Evolutionary conservation across 169 alveolate species (phyloP).

Genomic region (Plasmodium ovale): DNA sequence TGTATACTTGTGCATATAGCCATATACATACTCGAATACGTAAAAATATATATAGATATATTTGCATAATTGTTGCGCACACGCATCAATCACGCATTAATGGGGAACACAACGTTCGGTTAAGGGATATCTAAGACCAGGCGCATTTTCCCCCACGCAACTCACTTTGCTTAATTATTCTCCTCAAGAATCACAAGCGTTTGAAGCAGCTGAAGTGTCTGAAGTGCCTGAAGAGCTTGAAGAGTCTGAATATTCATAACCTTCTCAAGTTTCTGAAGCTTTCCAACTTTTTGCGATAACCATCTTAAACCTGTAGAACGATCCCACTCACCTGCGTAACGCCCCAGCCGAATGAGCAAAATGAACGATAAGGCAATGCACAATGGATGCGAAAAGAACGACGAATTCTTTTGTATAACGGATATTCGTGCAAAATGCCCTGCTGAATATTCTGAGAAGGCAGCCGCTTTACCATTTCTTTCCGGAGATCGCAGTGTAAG

Average conservation of each 20-base stretch:
- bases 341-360: conserved; percentile 4
- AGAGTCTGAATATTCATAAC: too few species aligned
- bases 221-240: too few species aligned
- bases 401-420: conserved; percentile 25
- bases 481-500: conserved; percentile 6
- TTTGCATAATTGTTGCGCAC: neutral
- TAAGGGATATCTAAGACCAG: too few species aligned
- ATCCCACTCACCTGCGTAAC: neutral
- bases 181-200: too few species aligned
- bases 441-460: conserved; percentile 11
- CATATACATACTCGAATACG: neutral
- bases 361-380: conserved; percentile 16
- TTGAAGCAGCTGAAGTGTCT: too few species aligned
- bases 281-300: too few species aligned
- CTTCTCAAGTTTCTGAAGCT: too few species aligned
- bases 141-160: too few species aligned
- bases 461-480: conserved; percentile 1
- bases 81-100: neutral
- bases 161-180: too few species aligned
- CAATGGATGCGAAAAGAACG: conserved; percentile 2
- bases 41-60: neutral
- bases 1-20: neutral
- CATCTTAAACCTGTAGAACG: neutral
- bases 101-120: too few species aligned
- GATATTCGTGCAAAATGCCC: conserved; percentile 31